A percentile compares a stretch with the other conserved stretches of the same genome.
These are phyloP conservation scores for Colletotrichum musicola DNA, from an alignment of 2,329 filamentous ascomycete genomes.

Conservation along the genomic window DNA sequence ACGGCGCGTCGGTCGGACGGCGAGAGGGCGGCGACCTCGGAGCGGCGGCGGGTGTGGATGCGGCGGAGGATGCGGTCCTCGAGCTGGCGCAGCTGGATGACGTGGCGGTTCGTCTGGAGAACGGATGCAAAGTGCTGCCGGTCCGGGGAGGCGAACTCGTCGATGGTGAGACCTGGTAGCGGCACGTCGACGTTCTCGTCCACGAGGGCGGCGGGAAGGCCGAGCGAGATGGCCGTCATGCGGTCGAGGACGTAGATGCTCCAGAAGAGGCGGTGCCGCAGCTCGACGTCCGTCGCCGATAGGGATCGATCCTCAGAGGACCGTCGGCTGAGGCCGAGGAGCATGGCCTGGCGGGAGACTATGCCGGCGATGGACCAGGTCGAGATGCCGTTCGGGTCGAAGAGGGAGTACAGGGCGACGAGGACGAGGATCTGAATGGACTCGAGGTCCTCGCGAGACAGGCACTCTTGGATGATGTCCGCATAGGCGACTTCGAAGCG, in stretches of 20 bases:
- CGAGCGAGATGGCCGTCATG: constrained; percentile 58
- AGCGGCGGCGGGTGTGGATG: constrained; percentile 49
- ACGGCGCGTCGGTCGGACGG: constrained; percentile 49
- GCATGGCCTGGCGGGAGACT: constrained; percentile 53
- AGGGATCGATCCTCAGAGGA: constrained; percentile 45
- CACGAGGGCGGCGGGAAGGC: constrained; percentile 53
- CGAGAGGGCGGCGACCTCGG: constrained; percentile 47
- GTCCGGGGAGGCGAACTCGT: constrained; percentile 57
- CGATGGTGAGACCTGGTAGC: constrained; percentile 58
- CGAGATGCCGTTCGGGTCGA: constrained; percentile 55
- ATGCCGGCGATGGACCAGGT: constrained; percentile 57
- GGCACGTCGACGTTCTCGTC: constrained; percentile 56
- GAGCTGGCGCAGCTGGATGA: constrained; percentile 58
- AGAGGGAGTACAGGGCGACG: constrained; percentile 57
- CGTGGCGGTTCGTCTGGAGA: constrained; percentile 58
- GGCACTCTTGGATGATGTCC: constrained; percentile 56
- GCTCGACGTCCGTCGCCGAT: constrained; percentile 46
- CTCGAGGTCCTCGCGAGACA: constrained; percentile 50
- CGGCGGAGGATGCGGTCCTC: constrained; percentile 55
- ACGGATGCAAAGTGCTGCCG: constrained; percentile 53
- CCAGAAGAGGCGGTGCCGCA: constrained; percentile 58
- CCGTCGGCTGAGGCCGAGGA: constrained; percentile 52
- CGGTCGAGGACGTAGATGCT: constrained; percentile 59
- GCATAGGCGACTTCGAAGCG: constrained; percentile 54
- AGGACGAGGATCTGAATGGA: constrained; percentile 57